Base-by-base conservation (phyloP, 2,329 filamentous ascomycete species). In the Amylocarpus encephaloides region DNA sequence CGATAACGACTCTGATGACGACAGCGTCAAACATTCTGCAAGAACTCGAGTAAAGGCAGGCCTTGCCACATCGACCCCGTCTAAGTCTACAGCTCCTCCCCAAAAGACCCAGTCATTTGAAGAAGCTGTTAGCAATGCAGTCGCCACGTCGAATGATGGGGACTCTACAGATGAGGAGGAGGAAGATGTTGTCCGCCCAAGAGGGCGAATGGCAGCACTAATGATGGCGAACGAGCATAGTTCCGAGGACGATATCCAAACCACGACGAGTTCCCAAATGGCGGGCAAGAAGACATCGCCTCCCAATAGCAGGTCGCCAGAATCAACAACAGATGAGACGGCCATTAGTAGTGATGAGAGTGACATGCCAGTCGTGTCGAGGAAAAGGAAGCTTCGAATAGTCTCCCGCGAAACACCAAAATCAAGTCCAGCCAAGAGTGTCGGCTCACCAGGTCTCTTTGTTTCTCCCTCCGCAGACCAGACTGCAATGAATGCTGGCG, bases 171-270 rank as follows among this genome's bases (percentile, higher is more conserved):
- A 66, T 0, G 71, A 75, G 3, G 67, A 69, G n/a, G 73, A 75
- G n/a, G 71, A 75, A 32, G 71, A 72, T 11, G 69, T 77, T 43
- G 67, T 75, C 2, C 71, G 72, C 40, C 85, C 85, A 0, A 75
- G 77, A 48, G 83, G 84, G 19, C 77, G 78, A 46, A 72, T 88
- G 58, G 83, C 83, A 11, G 75, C 83, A 13, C 74, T 80, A 46
- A 81, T 89, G 75, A 75, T 78, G 54, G 75, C 65, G 38, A 58
- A 54, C 16, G 38, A 52, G 5, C 54, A 30, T 11, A 53, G 47
- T 9, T 56, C 52, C 7, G 59, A 58, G 11, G 50, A 54, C 10
- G 55, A 57, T 15, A 44, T 36, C 11, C 40, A 49, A 16, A 40
- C 43, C 11, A 43, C 43, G 46, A 59, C 36, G 34, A 63, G 58